Evolutionary conservation across 805 yeast species (phyloP).

Genomic region (Kluyveromyces wickerhamii): DNA sequence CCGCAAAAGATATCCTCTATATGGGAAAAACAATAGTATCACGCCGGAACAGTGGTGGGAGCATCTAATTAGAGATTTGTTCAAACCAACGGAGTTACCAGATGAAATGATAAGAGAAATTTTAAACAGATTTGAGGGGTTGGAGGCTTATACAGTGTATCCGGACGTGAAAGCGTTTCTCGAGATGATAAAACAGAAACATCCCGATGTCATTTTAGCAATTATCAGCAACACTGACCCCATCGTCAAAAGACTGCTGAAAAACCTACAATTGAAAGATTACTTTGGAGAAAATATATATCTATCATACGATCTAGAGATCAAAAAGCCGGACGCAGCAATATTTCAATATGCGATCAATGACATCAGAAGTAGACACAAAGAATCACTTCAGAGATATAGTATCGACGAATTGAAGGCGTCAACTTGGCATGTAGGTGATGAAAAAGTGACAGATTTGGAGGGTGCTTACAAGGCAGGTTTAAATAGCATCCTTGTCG

Average conservation of each 20-base stretch:
- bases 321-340: slow-evolving; percentile 42
- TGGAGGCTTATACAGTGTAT: slow-evolving; percentile 44
- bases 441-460: slow-evolving; percentile 47
- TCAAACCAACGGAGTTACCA: slow-evolving; percentile 30
- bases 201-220: slow-evolving; percentile 33
- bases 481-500: slow-evolving; percentile 52
- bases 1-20: slow-evolving; percentile 44
- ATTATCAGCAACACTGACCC: slow-evolving; percentile 59
- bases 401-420: slow-evolving; percentile 15
- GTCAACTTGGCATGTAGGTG: slow-evolving; percentile 61
- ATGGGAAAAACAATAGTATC: slow-evolving; percentile 41
- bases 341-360: slow-evolving; percentile 39
- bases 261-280: slow-evolving; percentile 37
- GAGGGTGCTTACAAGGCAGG: slow-evolving; percentile 47
- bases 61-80: slow-evolving; percentile 38
- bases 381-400: slow-evolving; percentile 10
- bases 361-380: slow-evolving; percentile 20
- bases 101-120: slow-evolving; percentile 38
- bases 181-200: slow-evolving; percentile 22
- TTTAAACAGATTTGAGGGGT: slow-evolving; percentile 40
- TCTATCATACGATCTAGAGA: slow-evolving; percentile 50
- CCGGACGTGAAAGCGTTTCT: slow-evolving; percentile 47
- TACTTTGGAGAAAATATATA: slow-evolving; percentile 37
- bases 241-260: slow-evolving; percentile 37
- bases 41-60: slow-evolving; percentile 51